Base-by-base conservation (phyloP, 2,329 filamentous ascomycete species). In the Fusarium hostae region DNA sequence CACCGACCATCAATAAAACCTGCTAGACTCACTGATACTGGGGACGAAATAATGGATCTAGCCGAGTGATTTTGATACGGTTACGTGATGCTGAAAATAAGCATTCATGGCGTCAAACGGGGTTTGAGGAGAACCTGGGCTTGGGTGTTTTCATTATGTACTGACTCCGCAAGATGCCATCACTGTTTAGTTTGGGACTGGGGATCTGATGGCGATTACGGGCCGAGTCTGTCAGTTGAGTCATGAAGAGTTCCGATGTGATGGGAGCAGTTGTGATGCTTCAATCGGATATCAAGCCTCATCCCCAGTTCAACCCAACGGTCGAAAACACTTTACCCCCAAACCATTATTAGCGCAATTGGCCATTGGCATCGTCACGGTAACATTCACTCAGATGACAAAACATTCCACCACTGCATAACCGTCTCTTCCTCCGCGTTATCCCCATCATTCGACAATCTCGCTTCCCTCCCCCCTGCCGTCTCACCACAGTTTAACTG, bases 401-500 rank as follows among this genome's bases (percentile, higher is more conserved):
- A 45, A 59, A 39, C 50, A 37, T 43, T 37, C 41, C 59, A 61
- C 54, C 34, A 28, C 18, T 32, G 45, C 61, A 52, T 35, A 37
- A 9, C 44, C 34, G 34, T 40, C 9, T 40, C 30, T 32, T 43
- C 20, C 57, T 59, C 70, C 70, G 62, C 55, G 56, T 37, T 72
- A 55, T 72, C 50, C 65, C 55, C 70, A 63, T 72, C 39, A 55
- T 58, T 70, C 70, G 70, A 72, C 70, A 73, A 73, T 72, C 65
- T 72, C 67, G 67, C 67, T 72, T 70, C 54, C n/a, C 45, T 35
- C 26, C 55, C 57, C 59, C 59, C 28, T 15, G 26, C 9, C 54
- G 40, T 56, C 58, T 67, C 54, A 66, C 44, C 26, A 66, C 22
- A 37, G 30, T 56, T 44, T 20, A 47, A 6, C 18, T 71, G 55